Conservation (phyloP, 108 stramenopile species). For the Aurantiochytrium sp. region DNA sequence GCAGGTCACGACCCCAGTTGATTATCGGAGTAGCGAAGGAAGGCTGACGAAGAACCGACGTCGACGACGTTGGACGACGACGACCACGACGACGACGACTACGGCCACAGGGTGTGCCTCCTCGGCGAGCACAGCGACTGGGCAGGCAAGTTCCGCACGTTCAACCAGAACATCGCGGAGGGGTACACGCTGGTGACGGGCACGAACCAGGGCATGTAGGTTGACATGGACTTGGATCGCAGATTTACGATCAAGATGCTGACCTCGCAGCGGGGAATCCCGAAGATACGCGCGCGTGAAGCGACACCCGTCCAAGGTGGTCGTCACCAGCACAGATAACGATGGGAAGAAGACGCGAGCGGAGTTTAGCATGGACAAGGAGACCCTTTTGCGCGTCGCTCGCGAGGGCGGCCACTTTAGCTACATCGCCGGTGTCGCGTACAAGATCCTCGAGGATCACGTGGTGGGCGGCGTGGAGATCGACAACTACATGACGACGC, state of each 20-base stretch:
- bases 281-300: slow-evolving; percentile 11
- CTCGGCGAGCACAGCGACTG: slow-evolving; percentile 50
- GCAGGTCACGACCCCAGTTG: no score
- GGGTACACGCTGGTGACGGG: slow-evolving; percentile 43
- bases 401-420: slow-evolving; percentile 31
- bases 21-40: no score
- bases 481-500: slow-evolving; percentile 42
- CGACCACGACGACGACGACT: no score
- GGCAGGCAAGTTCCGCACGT: slow-evolving; percentile 5
- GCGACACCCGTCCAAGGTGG: not conserved
- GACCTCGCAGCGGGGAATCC: not conserved
- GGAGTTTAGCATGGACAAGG: slow-evolving; percentile 25
- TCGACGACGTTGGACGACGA: no score
- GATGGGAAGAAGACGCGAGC: not conserved
- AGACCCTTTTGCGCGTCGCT: not conserved
- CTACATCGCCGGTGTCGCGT: slow-evolving; percentile 43
- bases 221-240: not conserved
- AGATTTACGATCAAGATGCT: not conserved
- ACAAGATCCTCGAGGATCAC: slow-evolving; percentile 29
- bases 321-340: not conserved
- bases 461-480: slow-evolving; percentile 34
- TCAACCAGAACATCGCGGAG: not conserved
- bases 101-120: slow-evolving; percentile 32
- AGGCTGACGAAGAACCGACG: no score
- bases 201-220: slow-evolving; percentile 42